Percentiles rank a stretch among this genome's conserved stretches.
phyloP scores from a whole-genome alignment of 495 filamentous ascomycete species.

The Lasiosphaeria ovina region DNA sequence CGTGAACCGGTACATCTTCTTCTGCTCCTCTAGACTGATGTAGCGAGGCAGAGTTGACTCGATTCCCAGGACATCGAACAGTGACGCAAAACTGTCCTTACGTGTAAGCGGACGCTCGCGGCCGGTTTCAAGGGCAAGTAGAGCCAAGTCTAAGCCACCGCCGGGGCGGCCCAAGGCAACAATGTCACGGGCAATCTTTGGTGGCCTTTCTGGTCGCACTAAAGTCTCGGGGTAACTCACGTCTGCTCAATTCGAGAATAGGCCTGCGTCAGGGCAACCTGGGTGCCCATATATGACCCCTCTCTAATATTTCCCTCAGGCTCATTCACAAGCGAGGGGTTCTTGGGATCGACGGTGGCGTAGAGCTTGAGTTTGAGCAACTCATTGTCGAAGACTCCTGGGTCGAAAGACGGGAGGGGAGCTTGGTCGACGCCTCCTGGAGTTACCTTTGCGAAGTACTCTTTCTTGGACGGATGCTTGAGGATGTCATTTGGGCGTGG shows the following conservation, averaged over 20 bases:
- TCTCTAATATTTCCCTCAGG: slow-evolving; percentile 29
- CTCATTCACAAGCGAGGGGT: slow-evolving; percentile 17
- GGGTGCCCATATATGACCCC: slow-evolving; percentile 38
- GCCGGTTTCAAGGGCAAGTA: background rate
- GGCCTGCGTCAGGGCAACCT: slow-evolving; percentile 39
- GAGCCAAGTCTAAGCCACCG: too few species aligned
- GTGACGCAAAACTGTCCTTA: slow-evolving; percentile 31
- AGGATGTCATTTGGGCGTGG: slow-evolving; percentile 18
- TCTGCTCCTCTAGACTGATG: slow-evolving; percentile 30
- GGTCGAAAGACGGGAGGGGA: slow-evolving; percentile 32
- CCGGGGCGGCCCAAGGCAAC: background rate
- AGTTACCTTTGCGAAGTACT: slow-evolving; percentile 24
- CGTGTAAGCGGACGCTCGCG: background rate
- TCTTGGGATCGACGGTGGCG: slow-evolving; percentile 23
- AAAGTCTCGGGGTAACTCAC: slow-evolving; percentile 21
- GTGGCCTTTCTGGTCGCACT: background rate
- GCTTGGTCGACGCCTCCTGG: slow-evolving; percentile 23
- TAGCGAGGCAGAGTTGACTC: slow-evolving; percentile 35
- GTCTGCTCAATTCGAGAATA: slow-evolving; percentile 40
- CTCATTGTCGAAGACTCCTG: slow-evolving; percentile 34
- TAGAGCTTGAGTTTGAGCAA: slow-evolving; percentile 30
- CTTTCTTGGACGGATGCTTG: slow-evolving; percentile 26
- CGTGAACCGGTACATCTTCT: slow-evolving; percentile 31
- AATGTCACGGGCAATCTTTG: background rate
- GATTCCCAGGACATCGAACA: slow-evolving; percentile 37